These are phyloP conservation scores for Podospora fimiseda DNA, from an alignment of 495 filamentous ascomycete species.

Conservation along the genomic window DNA sequence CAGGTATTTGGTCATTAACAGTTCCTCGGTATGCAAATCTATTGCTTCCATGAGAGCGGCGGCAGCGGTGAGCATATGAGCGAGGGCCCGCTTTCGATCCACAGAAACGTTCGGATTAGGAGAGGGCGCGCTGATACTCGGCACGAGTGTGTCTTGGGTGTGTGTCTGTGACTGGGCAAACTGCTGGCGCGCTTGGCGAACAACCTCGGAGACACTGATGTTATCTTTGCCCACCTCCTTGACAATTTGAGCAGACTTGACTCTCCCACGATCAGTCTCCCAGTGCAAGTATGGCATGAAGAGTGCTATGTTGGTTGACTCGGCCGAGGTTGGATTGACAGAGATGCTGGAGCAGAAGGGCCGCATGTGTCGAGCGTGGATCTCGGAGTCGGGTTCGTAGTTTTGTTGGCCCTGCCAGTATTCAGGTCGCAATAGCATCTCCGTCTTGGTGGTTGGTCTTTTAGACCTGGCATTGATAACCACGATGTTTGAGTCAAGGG, in stretches of 20 bases:
- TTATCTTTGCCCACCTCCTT: conserved; percentile 16
- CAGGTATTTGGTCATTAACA: conserved; percentile 54
- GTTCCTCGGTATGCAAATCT: conserved; percentile 42
- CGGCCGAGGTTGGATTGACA: conserved; percentile 5
- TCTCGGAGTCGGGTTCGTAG: conserved; percentile 17
- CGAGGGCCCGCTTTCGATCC: conserved; percentile 11
- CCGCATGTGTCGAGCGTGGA: conserved; percentile 27
- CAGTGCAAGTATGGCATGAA: conserved; percentile 34
- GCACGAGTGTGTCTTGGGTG: conserved; percentile 8
- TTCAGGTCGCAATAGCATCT: conserved; percentile 25
- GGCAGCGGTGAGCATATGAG: conserved; percentile 15
- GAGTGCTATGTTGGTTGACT: conserved; percentile 15
- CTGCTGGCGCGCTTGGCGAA: conserved; percentile 15
- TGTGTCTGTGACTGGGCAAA: not conserved
- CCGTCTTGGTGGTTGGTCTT: conserved; percentile 10
- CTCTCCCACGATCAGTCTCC: conserved; percentile 26
- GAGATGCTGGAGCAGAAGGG: conserved; percentile 22
- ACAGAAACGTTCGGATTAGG: no score
- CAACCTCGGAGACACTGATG: conserved; percentile 14
- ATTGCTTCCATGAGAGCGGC: conserved; percentile 23
- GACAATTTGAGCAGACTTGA: conserved; percentile 16
- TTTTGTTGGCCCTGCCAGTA: conserved; percentile 31
- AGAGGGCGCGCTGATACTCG: no score
- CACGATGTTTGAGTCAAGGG: conserved; percentile 15
- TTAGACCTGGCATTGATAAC: conserved; percentile 5